Conservation (phyloP, 169 alveolate genomes). For the Plasmodium vinckei region DNA sequence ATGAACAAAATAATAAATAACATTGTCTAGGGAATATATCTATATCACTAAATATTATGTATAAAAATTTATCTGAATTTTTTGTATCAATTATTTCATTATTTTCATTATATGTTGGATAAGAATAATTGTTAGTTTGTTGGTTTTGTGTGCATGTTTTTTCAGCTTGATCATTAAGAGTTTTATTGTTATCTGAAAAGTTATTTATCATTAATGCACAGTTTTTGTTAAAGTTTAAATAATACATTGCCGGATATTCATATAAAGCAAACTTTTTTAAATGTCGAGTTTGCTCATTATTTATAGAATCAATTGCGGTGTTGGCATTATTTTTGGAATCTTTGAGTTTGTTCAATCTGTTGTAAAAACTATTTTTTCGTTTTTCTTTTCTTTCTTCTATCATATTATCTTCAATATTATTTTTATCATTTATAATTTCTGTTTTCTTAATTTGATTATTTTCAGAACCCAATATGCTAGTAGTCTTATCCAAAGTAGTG, state of each 20-base stretch:
- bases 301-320: background rate
- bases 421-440: background rate
- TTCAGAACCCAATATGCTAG: constrained; percentile 35
- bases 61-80: constrained; percentile 77
- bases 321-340: background rate
- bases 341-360: constrained; percentile 24
- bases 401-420: background rate
- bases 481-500: background rate
- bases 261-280: constrained; percentile 34
- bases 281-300: constrained; percentile 5
- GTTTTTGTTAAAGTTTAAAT: constrained; percentile 46
- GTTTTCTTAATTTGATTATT: constrained; percentile 31
- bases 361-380: constrained; percentile 48
- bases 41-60: constrained; percentile 85
- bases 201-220: constrained; percentile 24
- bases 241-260: constrained; percentile 46
- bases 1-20: constrained; percentile 84
- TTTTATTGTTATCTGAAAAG: background rate
- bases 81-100: constrained; percentile 8
- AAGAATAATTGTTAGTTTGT: background rate
- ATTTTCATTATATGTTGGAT: constrained; percentile 5
- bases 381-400: constrained; percentile 4
- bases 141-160: background rate
- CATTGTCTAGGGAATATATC: constrained; percentile 88
- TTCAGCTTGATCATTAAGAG: background rate